Evolutionary conservation across 2,329 filamentous ascomycete genomes (phyloP), one percentile per base, ranked within the genome.

Genomic region (Fusarium nisikadoi): DNA sequence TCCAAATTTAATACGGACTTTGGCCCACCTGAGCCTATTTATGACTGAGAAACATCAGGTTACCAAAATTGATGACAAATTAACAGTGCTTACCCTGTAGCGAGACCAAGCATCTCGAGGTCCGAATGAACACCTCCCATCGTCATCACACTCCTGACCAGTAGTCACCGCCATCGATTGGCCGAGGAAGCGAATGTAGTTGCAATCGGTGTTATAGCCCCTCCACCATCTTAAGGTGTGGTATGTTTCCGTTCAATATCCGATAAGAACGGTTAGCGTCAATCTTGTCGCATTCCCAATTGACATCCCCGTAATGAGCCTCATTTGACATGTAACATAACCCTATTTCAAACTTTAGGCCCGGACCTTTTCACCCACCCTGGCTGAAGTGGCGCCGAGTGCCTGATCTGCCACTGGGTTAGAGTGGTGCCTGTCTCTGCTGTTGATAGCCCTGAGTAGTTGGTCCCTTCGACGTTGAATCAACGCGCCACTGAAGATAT

Each of bases 101-200:
- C 49, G 9, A n/a, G 7, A 3, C 2, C 2, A 8, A 9, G 13
- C 9, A 10, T 6, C 33, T 20, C 7, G 17, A 36, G 19, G 19
- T 7, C 1, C 2, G 3, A 14, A 19, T 8, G 8, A 3, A 8
- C 0, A 20, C 19, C 45, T 17, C 45, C 1, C 8, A 42, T n/a
- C 2, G 8, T 8, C 47, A 8, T 20, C 13, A 35, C 7, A 36
- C 4, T 19, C 7, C 7, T 3, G 3, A 2, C 12, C 17, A 12
- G 2, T 25, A 6, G 2, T 25, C 4, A 0, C n/a, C 9, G 13
- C 11, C 10, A 42, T 41, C 4, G 3, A 47, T 42, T 64, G n/a
- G 43, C 0, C 6, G 1, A 9, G 13, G 7, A 39, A 17, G 38
- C 33, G 39, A 58, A 33, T 33, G 2, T 2, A 33, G 8, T 33